These are phyloP conservation scores for Coemansia reversa DNA, from an alignment of 192 early-diverging fungal species.

Conservation along the genomic window DNA sequence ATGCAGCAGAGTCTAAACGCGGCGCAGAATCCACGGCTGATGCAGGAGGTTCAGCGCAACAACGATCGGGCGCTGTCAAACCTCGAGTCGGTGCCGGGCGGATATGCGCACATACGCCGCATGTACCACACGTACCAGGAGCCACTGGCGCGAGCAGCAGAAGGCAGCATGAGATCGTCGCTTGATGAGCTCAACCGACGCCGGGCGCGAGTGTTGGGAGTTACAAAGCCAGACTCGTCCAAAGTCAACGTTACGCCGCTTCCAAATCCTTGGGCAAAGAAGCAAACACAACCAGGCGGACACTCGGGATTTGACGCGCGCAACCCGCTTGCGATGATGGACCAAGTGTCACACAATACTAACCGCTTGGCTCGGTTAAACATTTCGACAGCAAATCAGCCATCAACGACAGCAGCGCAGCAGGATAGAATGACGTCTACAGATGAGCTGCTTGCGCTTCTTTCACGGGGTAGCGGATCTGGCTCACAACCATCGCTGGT, in stretches of 20 bases:
- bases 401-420: background rate
- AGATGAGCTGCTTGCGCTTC: background rate
- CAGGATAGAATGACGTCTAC: slow-evolving; percentile 5
- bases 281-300: slow-evolving; percentile 3
- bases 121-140: slow-evolving; percentile 54
- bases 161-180: slow-evolving; percentile 22
- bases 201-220: slow-evolving; percentile 43
- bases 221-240: slow-evolving; percentile 28
- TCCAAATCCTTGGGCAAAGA: slow-evolving; percentile 51
- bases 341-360: slow-evolving; percentile 40
- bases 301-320: slow-evolving; percentile 16
- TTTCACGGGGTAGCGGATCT: slow-evolving; percentile 3
- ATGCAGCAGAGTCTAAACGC: slow-evolving; percentile 48
- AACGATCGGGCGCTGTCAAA: slow-evolving; percentile 57
- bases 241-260: slow-evolving; percentile 48
- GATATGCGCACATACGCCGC: slow-evolving; percentile 49
- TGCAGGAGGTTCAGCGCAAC: slow-evolving; percentile 56
- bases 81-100: slow-evolving; percentile 53
- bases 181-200: slow-evolving; percentile 47
- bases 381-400: slow-evolving; percentile 22
- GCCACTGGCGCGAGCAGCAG: slow-evolving; percentile 36
- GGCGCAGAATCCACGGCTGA: slow-evolving; percentile 47
- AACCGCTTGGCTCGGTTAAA: slow-evolving; percentile 38
- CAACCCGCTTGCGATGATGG: slow-evolving; percentile 25
- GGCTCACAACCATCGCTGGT: slow-evolving; percentile 9